Evolutionary conservation across 2,329 filamentous ascomycete species (phyloP).

Genomic region (Alternaria triticina): DNA sequence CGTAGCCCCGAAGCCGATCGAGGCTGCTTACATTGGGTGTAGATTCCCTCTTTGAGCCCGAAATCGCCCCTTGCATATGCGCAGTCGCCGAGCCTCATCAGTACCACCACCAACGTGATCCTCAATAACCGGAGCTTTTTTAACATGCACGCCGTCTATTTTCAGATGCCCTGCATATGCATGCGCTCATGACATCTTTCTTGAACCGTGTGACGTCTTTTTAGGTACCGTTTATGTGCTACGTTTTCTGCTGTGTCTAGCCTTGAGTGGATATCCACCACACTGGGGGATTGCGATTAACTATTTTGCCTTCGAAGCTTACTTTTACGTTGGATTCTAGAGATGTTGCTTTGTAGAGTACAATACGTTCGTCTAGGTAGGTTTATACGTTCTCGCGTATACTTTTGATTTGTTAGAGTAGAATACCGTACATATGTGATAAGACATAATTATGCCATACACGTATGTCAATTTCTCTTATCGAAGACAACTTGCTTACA

Average conservation of each 20-base stretch:
- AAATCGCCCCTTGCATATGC: constrained; percentile 6
- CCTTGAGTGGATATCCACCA: background rate
- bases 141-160: background rate
- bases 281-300: background rate
- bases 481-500: accelerated
- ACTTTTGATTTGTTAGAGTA: background rate
- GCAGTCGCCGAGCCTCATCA: constrained; percentile 9
- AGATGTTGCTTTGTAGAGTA: background rate
- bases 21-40: background rate
- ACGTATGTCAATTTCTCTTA: background rate
- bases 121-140: background rate
- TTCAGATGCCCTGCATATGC: background rate
- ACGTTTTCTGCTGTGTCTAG: background rate
- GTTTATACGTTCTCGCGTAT: background rate
- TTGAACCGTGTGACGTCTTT: background rate
- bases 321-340: background rate
- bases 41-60: background rate
- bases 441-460: background rate
- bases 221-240: background rate
- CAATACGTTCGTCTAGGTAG: background rate
- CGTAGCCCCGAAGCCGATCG: background rate
- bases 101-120: background rate
- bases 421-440: background rate
- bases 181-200: background rate
- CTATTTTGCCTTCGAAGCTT: background rate